Base-by-base conservation (phyloP, 129 eudicot species). In the Arctium minus region DNA sequence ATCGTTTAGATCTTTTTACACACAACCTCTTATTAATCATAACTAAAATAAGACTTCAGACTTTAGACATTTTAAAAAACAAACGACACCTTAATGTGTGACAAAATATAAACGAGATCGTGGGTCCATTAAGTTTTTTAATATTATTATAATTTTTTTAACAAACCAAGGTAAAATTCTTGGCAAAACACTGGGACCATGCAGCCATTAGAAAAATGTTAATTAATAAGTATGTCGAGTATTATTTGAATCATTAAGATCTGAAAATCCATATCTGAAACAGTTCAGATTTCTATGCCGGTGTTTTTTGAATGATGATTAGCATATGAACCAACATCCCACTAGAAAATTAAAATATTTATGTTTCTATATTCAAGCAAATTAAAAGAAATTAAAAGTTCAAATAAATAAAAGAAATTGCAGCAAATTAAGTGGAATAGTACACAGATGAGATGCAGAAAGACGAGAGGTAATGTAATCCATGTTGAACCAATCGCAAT, bases 401-500 rank as follows among this genome's bases (percentile, higher is more conserved):
- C 7, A 48, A 48, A 50, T 3, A 15, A 53, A 53, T 0, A 53
- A 53, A 17, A 50, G 6, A 56, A 17, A 56, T 60, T 17, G 68
- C 29, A 60, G 68, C 9, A 60, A 60, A 60, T 60, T 60, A 17
- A 74, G 50, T 53, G 27, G 11, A 40, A 64, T 82, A 38, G 73
- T 62, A 33, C 8, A 39, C 68, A 27, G 3, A 56, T 15, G 15
- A 67, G 33, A 80, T 11, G 60, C 80, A 42, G 46, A 82, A 65
- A 75, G 44, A 65, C 68, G 79, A 74, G 46, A 82, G 71, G 48
- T 11, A 65, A 42, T 11, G 74, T 74, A 73, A 81, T 81, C 68
- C 48, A 60, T 50, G 73, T 81, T 74, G 22, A 67, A n/a, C 85
- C 67, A 82, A 74, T 75, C 50, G 76, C 80, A 65, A 30, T 82